Conservation (phyloP, 352 stramenopile species). For the Phytophthora rubi region DNA sequence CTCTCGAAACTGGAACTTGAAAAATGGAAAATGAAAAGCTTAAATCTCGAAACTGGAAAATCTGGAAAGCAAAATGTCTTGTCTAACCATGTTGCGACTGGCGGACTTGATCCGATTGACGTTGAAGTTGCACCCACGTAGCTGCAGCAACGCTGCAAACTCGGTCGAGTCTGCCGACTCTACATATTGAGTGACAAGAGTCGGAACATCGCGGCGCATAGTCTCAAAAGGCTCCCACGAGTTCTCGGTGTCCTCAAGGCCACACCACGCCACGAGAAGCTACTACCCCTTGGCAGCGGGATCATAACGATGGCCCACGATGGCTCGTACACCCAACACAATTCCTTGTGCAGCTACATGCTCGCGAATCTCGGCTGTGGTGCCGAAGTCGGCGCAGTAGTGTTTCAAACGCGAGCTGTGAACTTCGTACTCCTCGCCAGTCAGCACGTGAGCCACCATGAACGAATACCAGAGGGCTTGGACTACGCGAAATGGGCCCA, state of each 20-base stretch:
- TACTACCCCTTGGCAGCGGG: neutral
- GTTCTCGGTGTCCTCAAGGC: neutral
- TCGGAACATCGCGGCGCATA: neutral
- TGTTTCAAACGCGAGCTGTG: conserved; percentile 6
- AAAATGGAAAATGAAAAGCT: neutral
- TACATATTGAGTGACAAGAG: neutral
- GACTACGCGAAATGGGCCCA: neutral
- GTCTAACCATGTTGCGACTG: neutral
- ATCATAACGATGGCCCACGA: neutral
- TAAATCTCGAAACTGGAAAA: neutral
- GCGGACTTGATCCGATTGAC: neutral
- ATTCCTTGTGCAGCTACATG: neutral
- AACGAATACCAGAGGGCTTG: neutral
- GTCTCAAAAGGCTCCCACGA: neutral
- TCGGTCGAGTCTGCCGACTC: neutral
- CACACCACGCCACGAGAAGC: neutral
- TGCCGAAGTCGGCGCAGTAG: neutral
- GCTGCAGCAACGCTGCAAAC: neutral
- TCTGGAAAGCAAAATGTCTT: neutral
- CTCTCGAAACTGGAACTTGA: neutral
- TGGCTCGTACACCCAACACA: neutral
- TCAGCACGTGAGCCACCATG: conserved; percentile 11
- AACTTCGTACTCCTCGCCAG: neutral
- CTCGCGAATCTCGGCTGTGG: neutral
- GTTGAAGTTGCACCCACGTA: neutral